These are phyloP conservation scores for Calocera cornea DNA, from an alignment of 768 basidiomycete genomes.

Conservation along the genomic window DNA sequence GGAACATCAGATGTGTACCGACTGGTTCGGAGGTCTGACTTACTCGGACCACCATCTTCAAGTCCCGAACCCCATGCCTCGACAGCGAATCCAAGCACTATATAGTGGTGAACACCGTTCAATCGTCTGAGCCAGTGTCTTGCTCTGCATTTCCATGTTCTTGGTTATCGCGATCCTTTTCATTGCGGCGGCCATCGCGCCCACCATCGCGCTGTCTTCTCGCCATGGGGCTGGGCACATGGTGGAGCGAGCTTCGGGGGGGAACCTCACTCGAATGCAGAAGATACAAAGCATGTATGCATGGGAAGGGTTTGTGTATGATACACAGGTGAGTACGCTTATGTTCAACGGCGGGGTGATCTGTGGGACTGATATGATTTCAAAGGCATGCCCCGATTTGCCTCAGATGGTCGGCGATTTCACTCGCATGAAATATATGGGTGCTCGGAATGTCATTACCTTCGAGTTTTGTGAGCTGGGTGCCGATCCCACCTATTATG, in stretches of 20 bases:
- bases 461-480: neutral
- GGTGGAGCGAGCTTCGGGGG: neutral
- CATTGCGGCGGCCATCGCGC: neutral
- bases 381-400: neutral
- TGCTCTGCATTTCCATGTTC: too few species aligned
- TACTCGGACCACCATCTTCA: too few species aligned
- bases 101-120: too few species aligned
- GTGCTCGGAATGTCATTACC: neutral
- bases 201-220: neutral
- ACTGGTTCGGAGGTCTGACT: too few species aligned
- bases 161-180: neutral
- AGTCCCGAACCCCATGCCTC: too few species aligned
- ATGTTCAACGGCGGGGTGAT: neutral
- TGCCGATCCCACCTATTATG: slow-evolving; percentile 1
- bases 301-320: neutral
- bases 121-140: too few species aligned
- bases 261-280: neutral
- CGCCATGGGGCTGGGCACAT: neutral
- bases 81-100: too few species aligned
- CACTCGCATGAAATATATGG: slow-evolving; percentile 1
- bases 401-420: neutral
- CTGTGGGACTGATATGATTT: neutral
- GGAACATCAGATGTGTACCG: too few species aligned
- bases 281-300: neutral
- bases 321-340: neutral